A percentile compares a stretch with the other conserved stretches of the same genome.
Evolutionary conservation across 306 rosid genomes (phyloP).

Genomic region (Quercus alba): DNA sequence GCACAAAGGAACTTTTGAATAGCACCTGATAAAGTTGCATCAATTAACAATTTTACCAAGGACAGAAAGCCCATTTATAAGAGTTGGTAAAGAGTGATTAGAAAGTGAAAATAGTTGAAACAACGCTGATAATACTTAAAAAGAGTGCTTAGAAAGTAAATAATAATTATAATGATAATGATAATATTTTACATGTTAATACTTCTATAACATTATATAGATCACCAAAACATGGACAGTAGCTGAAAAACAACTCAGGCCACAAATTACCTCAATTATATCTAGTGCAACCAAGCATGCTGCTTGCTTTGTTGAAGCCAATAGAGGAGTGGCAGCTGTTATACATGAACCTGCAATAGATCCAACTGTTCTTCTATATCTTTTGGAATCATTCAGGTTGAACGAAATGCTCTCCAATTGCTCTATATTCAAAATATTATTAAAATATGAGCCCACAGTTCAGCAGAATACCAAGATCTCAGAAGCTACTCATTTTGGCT

Average conservation of each 20-base stretch:
- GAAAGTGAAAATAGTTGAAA: not conserved
- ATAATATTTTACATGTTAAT: not conserved
- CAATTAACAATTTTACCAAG: not conserved
- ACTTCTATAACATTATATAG: not conserved
- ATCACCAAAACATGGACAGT: not conserved
- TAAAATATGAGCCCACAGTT: slow-evolving; percentile 3
- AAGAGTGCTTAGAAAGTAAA: not conserved
- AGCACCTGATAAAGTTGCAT: not conserved
- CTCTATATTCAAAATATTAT: slow-evolving; percentile 45
- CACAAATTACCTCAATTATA: slow-evolving; percentile 70
- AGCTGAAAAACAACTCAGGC: slow-evolving; percentile 16
- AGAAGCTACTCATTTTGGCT: not conserved
- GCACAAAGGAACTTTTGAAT: not conserved
- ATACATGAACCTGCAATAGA: slow-evolving; percentile 81
- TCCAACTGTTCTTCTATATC: slow-evolving; percentile 85
- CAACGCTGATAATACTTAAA: not conserved
- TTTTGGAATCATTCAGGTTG: slow-evolving; percentile 75
- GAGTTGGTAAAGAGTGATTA: not conserved
- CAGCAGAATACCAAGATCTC: not conserved
- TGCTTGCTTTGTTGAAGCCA: slow-evolving; percentile 66
- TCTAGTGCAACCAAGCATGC: slow-evolving; percentile 74
- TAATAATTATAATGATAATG: not conserved
- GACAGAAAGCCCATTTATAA: not conserved
- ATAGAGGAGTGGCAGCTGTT: slow-evolving; percentile 69
- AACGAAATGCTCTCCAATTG: slow-evolving; percentile 66